A percentile compares a stretch with the other conserved stretches of the same genome.
Evolutionary conservation across 768 basidiomycete species (phyloP).

Genomic region (Lactarius tabidus): DNA sequence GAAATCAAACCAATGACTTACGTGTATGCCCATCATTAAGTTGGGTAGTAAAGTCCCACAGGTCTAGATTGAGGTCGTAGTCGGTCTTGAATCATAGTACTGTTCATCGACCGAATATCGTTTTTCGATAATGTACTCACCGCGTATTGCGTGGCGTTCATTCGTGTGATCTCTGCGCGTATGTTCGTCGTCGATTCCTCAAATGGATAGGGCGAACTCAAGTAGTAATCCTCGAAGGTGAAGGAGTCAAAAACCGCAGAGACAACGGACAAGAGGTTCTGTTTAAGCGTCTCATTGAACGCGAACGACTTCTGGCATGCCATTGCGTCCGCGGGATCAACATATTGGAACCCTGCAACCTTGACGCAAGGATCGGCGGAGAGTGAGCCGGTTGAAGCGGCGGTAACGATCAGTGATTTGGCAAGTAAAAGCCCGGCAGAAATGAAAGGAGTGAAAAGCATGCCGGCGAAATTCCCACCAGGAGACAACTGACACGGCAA

Average conservation of each 20-base stretch:
- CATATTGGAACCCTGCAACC: conserved; percentile 40
- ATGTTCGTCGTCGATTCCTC: conserved; percentile 52
- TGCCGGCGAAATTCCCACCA: neutral
- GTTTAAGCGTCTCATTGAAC: conserved; percentile 38
- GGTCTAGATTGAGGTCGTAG: conserved; percentile 57
- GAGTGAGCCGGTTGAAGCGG: neutral
- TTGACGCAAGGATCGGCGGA: conserved; percentile 34
- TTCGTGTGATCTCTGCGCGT: conserved; percentile 43
- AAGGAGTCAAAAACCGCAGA: conserved; percentile 38
- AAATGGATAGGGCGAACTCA: conserved; percentile 36
- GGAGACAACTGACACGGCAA: neutral
- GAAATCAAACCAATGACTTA: conserved; percentile 29
- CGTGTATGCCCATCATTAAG: conserved; percentile 67
- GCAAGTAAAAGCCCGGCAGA: neutral
- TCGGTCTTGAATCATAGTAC: conserved; percentile 41
- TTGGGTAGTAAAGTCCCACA: conserved; percentile 54
- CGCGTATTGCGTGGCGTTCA: conserved; percentile 46
- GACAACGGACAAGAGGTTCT: conserved; percentile 36
- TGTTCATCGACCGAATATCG: neutral
- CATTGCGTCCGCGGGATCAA: conserved; percentile 49
- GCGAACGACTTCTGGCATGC: conserved; percentile 39
- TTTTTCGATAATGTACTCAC: conserved; percentile 30
- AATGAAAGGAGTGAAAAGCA: conserved; percentile 1
- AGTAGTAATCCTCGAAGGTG: conserved; percentile 40
- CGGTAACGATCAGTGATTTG: neutral